Base-by-base conservation (phyloP, 2,329 filamentous ascomycete genomes). In the Zelopaecilomyces penicillatus region DNA sequence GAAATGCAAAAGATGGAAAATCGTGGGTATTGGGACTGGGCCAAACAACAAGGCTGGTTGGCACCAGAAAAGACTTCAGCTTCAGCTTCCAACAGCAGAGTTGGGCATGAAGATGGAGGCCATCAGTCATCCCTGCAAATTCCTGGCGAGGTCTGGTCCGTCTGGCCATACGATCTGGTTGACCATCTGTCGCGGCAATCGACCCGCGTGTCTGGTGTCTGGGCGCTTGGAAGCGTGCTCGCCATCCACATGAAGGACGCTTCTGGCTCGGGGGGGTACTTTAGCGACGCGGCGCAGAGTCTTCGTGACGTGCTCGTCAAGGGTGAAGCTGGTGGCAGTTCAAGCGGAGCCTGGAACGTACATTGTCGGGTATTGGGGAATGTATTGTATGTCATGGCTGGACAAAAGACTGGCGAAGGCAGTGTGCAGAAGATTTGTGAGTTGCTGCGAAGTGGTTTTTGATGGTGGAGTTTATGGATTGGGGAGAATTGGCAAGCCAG, bases 221-320 rank as follows among this genome's bases (percentile, higher is more conserved):
- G 87, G 67, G 83, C 86, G 0, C 65, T 93, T 1, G 87, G 87
- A 0, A 85, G 78, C 3, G 83, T 93, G 1, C 67, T 93, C 8
- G 82, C 83, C 1, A 80, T 94, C 33, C 70, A 69, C 28, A 54
- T 79, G 43, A 57, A 60, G 4, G 68, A 69, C 9, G 57, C 62
- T 1, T 62, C 64, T 6, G 67, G 65, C 3, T 52, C 62, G 1
- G 72, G 73, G 0, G 72, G 73, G 0, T 76, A 76, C 50, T 69
- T 65, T 46, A 74, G 72, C 49, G 65, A 63, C 9, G 71, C 68
- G 0, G 71, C 74, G 0, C 57, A 59, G n/a, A 61, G 60, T 0
- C 52, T 77, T 0, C 70, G 73, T 38, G 57, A 61, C 2, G 54
- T 53, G 27, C 52, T 76, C 1, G 45, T 54, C 6, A 42, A 51